Conservation (phyloP, 805 yeast genomes). For the Starmerella bacillaris region DNA sequence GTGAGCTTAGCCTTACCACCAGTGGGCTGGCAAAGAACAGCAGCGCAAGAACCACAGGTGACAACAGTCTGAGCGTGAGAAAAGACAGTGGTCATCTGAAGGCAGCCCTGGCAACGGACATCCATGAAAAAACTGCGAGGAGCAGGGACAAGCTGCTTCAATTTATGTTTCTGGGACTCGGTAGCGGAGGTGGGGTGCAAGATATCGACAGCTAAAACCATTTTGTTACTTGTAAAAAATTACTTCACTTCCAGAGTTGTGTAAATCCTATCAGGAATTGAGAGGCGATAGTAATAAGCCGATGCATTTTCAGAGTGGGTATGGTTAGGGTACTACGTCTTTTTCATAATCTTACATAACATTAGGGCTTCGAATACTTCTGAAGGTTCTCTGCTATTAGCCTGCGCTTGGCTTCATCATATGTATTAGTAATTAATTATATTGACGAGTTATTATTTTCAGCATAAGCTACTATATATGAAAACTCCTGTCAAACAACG, state of each 20-base stretch:
- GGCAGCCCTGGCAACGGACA: slow-evolving; percentile 99
- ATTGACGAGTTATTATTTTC: no score
- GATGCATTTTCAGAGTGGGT: slow-evolving; percentile 2
- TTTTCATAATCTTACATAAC: background rate
- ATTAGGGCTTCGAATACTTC: background rate
- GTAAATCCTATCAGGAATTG: background rate
- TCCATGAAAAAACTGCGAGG: slow-evolving; percentile 99
- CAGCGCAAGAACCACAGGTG: slow-evolving; percentile 96
- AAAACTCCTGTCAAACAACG: no score
- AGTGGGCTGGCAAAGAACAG: slow-evolving; percentile 96
- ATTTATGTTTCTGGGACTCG: slow-evolving; percentile 93
- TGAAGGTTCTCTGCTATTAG: no score
- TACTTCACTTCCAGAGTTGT: background rate
- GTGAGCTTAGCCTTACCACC: slow-evolving; percentile 99
- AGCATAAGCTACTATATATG: no score
- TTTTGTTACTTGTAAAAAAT: slow-evolving; percentile 8
- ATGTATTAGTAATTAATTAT: no score
- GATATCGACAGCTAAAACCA: slow-evolving; percentile 98
- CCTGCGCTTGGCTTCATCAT: no score
- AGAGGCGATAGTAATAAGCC: background rate
- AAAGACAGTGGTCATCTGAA: slow-evolving; percentile 97
- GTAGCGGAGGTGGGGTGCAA: slow-evolving; percentile 94
- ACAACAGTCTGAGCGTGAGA: slow-evolving; percentile 99
- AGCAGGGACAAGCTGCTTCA: slow-evolving; percentile 88
- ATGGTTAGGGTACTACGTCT: slow-evolving; percentile 1